Evolutionary conservation across 1,139 yeast genomes (phyloP).

Genomic region (Zygosaccharomyces sapae): DNA sequence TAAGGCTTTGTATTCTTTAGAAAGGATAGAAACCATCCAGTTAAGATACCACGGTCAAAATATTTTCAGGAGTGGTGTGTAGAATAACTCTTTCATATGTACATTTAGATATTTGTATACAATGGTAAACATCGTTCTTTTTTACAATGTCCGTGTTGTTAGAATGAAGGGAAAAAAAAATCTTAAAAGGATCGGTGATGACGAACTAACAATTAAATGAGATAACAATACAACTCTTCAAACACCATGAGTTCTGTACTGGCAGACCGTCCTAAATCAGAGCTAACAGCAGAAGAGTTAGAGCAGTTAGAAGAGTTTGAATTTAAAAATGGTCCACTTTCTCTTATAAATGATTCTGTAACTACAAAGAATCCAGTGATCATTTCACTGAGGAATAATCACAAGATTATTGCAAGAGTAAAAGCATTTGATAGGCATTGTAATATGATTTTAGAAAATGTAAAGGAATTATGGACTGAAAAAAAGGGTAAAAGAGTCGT

Average conservation of each 20-base stretch:
- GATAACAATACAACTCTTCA: neutral
- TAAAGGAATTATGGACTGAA: slow-evolving; percentile 88
- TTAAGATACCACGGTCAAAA: slow-evolving; percentile 87
- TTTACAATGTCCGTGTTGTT: neutral
- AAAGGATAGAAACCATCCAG: slow-evolving; percentile 80
- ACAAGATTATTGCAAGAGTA: slow-evolving; percentile 81
- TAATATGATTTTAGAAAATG: slow-evolving; percentile 87
- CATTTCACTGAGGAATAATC: slow-evolving; percentile 88
- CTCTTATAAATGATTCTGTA: slow-evolving; percentile 76
- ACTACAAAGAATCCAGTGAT: slow-evolving; percentile 71
- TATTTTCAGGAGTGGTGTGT: slow-evolving; percentile 75
- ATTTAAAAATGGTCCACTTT: slow-evolving; percentile 86
- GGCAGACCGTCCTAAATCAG: slow-evolving; percentile 69
- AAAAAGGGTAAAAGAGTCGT: slow-evolving; percentile 66
- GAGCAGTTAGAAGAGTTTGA: slow-evolving; percentile 85
- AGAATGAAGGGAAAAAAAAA: neutral
- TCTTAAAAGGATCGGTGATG: neutral
- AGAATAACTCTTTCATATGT: slow-evolving; percentile 2
- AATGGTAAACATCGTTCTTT: neutral
- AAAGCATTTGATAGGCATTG: slow-evolving; percentile 96
- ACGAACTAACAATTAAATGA: slow-evolving; percentile 13
- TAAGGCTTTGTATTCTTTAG: slow-evolving; percentile 75
- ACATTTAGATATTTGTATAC: neutral
- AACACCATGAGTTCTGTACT: slow-evolving; percentile 43
- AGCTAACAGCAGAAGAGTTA: slow-evolving; percentile 74